Evolutionary conservation across 768 basidiomycete genomes (phyloP).

Genomic region (Boletus insuetus): DNA sequence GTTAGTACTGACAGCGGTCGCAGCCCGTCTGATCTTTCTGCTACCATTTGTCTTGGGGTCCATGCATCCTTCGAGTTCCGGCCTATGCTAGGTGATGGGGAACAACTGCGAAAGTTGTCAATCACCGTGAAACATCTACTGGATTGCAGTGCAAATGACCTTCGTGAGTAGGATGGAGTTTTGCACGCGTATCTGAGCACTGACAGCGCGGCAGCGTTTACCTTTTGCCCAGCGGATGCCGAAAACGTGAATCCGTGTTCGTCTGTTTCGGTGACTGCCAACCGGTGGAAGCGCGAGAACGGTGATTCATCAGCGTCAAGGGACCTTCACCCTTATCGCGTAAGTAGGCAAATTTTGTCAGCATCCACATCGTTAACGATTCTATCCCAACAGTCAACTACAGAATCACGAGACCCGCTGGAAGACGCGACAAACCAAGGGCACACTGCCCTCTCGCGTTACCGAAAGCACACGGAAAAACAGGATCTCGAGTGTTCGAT

Average conservation of each 20-base stretch:
- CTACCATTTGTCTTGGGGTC: neutral
- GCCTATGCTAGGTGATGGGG: constrained; percentile 5
- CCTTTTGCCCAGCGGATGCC: neutral
- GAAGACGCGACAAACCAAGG: constrained; percentile 1
- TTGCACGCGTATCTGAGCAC: neutral
- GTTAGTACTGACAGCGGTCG: neutral
- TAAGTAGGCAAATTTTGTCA: neutral
- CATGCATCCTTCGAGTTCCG: constrained; percentile 2
- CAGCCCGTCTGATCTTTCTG: constrained; percentile 2
- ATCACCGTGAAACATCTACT: neutral
- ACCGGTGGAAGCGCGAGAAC: neutral
- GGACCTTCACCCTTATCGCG: neutral
- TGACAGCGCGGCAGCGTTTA: neutral
- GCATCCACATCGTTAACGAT: neutral
- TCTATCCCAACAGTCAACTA: neutral
- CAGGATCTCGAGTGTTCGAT: neutral
- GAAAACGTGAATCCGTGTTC: neutral
- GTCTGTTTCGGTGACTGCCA: neutral
- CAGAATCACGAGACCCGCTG: neutral
- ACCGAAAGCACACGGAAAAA: neutral
- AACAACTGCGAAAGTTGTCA: neutral
- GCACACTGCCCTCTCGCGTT: neutral
- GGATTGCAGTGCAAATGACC: neutral
- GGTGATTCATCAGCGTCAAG: neutral
- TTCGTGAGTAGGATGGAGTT: neutral